phyloP scores from a whole-genome alignment of 768 basidiomycete species.

The Suillus subaureus region DNA sequence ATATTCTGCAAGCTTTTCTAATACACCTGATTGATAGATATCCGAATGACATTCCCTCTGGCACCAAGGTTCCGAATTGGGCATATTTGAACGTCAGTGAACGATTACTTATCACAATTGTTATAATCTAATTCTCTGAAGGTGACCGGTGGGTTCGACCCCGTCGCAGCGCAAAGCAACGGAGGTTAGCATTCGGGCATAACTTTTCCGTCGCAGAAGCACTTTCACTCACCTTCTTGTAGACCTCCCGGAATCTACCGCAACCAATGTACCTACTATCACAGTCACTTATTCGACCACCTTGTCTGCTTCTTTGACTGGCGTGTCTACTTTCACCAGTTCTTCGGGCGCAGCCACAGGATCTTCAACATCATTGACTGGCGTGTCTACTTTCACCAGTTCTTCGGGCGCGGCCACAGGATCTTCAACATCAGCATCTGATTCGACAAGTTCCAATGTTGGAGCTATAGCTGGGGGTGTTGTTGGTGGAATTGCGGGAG shows the following conservation, averaged over 20 bases:
- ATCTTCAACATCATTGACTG: conserved; percentile 13
- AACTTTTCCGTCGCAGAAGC: not conserved
- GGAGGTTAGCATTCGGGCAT: conserved; percentile 24
- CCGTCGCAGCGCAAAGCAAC: conserved; percentile 36
- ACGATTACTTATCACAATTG: conserved; percentile 19
- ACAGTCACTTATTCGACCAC: conserved; percentile 14
- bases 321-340: conserved; percentile 10
- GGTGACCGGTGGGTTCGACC: conserved; percentile 40
- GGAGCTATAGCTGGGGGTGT: conserved; percentile 68
- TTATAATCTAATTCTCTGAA: conserved; percentile 2
- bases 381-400: conserved; percentile 8
- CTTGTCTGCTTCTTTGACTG: conserved; percentile 18
- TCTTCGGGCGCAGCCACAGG: conserved; percentile 13
- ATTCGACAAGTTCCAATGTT: conserved; percentile 31
- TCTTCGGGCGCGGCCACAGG: conserved; percentile 13
- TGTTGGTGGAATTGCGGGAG: conserved; percentile 56
- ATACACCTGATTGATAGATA: conserved; percentile 36
- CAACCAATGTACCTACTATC: conserved; percentile 31
- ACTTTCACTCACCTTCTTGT: conserved; percentile 8
- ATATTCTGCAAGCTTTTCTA: not conserved
- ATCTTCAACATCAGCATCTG: conserved; percentile 11
- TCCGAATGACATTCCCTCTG: conserved; percentile 47
- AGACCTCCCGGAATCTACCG: conserved; percentile 49
- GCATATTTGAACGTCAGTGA: conserved; percentile 61
- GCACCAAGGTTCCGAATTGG: conserved; percentile 61